Percentiles rank a stretch among this genome's conserved stretches.
Evolutionary conservation across 768 basidiomycete species (phyloP).

Genomic region (Russula sp.): DNA sequence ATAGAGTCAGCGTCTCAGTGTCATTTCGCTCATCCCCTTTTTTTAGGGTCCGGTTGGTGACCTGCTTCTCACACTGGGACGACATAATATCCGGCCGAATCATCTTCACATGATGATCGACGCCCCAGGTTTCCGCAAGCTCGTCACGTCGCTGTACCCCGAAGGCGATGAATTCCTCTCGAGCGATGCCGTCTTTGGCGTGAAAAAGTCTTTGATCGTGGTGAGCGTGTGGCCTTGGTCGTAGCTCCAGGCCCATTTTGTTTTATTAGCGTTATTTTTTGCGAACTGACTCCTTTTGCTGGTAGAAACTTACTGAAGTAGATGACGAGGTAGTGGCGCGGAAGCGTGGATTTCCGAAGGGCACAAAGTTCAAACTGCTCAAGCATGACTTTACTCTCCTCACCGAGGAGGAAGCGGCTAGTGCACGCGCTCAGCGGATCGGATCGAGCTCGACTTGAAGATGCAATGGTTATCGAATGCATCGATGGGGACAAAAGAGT

Average conservation of each 20-base stretch:
- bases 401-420: constrained; percentile 43
- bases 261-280: neutral
- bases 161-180: constrained; percentile 62
- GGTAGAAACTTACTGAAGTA: constrained; percentile 49
- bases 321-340: constrained; percentile 53
- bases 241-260: too few species aligned
- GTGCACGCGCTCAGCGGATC: constrained; percentile 31
- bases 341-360: constrained; percentile 51
- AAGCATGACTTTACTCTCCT: constrained; percentile 47
- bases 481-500: neutral
- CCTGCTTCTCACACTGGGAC: constrained; percentile 51
- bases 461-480: neutral
- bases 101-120: constrained; percentile 75
- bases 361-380: constrained; percentile 49
- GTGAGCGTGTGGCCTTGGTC: constrained; percentile 44
- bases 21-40: neutral
- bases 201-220: constrained; percentile 72
- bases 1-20: too few species aligned
- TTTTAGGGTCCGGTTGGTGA: constrained; percentile 70
- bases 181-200: constrained; percentile 80
- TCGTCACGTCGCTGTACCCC: constrained; percentile 72
- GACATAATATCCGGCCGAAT: constrained; percentile 77
- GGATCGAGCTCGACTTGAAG: constrained; percentile 6
- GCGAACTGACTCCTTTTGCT: constrained; percentile 11
- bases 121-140: constrained; percentile 68